phyloP scores from a whole-genome alignment of 2,329 filamentous ascomycete species.

The Fusarium begoniae region DNA sequence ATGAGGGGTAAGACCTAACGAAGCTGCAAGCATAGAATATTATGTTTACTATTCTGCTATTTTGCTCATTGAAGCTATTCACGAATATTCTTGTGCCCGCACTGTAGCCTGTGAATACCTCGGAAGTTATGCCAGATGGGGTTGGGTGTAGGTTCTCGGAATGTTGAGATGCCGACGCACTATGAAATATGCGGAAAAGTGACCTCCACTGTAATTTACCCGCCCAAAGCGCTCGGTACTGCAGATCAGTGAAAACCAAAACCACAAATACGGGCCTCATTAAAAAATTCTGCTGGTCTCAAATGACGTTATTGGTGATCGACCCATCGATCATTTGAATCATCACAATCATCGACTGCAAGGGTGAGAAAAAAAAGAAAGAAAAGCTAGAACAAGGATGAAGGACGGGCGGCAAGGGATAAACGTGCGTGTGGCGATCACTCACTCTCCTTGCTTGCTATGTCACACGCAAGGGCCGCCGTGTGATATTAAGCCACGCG shows the following conservation, averaged over 20 bases:
- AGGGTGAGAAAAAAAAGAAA: neutral
- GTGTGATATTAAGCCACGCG: neutral
- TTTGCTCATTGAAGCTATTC: neutral
- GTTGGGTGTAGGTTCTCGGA: neutral
- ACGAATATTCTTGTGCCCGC: neutral
- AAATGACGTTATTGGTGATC: neutral
- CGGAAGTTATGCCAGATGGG: neutral
- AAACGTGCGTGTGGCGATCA: neutral
- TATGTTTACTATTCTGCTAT: neutral
- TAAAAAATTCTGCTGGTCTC: neutral
- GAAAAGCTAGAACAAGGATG: neutral
- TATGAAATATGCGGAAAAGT: neutral
- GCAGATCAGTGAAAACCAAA: neutral
- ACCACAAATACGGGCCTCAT: neutral
- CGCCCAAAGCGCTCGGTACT: neutral
- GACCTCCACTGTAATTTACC: neutral
- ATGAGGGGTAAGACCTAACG: neutral
- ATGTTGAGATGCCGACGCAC: neutral
- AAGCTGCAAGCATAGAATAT: neutral
- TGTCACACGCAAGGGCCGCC: constrained; percentile 1
- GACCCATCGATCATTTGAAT: neutral
- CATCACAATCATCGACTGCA: neutral
- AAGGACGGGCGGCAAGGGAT: neutral
- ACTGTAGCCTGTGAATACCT: neutral
- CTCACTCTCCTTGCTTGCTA: neutral